Conservation (phyloP, 2,329 filamentous ascomycete species). For the Ophiostoma triangulosporum region DNA sequence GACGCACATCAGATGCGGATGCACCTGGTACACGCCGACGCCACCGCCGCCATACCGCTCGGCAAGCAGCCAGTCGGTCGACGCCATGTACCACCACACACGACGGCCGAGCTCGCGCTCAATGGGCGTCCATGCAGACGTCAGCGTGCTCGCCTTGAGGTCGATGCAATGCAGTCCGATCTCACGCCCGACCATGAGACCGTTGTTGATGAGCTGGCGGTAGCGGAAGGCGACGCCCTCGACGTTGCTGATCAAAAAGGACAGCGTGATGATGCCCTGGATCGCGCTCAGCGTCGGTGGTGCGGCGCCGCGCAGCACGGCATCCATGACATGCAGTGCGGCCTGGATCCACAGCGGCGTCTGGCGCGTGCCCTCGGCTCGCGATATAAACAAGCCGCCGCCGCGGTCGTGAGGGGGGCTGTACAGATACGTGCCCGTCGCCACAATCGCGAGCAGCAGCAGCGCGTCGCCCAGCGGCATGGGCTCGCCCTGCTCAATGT, state of each 20-base stretch:
- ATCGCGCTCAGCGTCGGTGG: not conserved
- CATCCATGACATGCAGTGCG: not conserved
- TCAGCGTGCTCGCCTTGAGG: not conserved
- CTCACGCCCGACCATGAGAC: constrained; percentile 2
- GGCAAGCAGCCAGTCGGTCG: constrained; percentile 26
- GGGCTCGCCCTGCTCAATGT: not conserved
- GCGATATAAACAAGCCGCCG: not conserved
- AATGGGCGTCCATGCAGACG: not conserved
- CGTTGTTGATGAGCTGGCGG: constrained; percentile 3
- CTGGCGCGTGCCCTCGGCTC: not conserved
- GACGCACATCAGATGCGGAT: constrained; percentile 27
- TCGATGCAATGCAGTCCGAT: constrained; percentile 7
- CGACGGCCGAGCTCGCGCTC: constrained; percentile 24
- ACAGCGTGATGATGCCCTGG: constrained; percentile 5
- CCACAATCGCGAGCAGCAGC: constrained; percentile 4
- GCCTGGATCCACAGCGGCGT: constrained; percentile 4
- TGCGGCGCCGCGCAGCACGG: not conserved
- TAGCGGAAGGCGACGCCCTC: constrained; percentile 6
- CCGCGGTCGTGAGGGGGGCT: not conserved
- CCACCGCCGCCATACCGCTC: constrained; percentile 21
- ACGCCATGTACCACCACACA: constrained; percentile 28
- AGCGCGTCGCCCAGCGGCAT: not conserved
- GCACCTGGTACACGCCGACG: constrained; percentile 29
- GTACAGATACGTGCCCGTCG: constrained; percentile 1
- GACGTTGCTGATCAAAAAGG: constrained; percentile 3